Conservation (phyloP, 345 rosid species). For the Trapa incisa region DNA sequence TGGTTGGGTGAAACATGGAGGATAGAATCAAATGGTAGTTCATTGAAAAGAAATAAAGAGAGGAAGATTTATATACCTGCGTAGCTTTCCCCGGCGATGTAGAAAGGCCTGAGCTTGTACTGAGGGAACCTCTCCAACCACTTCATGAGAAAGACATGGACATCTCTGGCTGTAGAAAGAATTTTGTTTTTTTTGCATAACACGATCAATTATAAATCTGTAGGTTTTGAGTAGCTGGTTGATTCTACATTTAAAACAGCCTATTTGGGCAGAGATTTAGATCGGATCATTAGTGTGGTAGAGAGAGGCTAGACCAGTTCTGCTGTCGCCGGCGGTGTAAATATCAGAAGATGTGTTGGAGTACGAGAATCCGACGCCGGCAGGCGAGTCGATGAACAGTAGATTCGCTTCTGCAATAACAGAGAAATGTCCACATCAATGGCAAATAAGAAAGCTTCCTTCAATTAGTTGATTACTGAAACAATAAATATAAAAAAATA, state of each 20-base stretch:
- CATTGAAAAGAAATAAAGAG: background rate
- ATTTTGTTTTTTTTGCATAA: background rate
- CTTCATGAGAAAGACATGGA: constrained; percentile 40
- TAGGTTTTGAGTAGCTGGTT: background rate
- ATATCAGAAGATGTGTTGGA: constrained; percentile 50
- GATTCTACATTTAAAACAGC: background rate
- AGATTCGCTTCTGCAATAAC: constrained; percentile 51
- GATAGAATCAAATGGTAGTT: too few relatives aligned
- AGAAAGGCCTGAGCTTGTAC: constrained; percentile 58
- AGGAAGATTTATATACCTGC: constrained; percentile 36
- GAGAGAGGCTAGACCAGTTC: constrained; percentile 36
- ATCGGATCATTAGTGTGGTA: background rate
- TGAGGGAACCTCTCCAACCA: constrained; percentile 71
- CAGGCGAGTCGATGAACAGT: constrained; percentile 82
- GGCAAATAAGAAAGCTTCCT: background rate
- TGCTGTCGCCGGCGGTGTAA: constrained; percentile 52
- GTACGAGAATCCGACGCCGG: constrained; percentile 84
- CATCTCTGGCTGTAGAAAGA: constrained; percentile 47
- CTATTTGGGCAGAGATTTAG: background rate
- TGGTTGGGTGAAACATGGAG: too few relatives aligned
- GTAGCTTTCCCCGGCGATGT: constrained; percentile 90
- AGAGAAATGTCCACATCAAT: background rate
- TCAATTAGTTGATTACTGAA: too few relatives aligned
- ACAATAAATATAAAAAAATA: too few relatives aligned
- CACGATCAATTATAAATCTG: background rate